Conservation (phyloP, 2,329 filamentous ascomycete species). For the Cladophialophora carrionii region DNA sequence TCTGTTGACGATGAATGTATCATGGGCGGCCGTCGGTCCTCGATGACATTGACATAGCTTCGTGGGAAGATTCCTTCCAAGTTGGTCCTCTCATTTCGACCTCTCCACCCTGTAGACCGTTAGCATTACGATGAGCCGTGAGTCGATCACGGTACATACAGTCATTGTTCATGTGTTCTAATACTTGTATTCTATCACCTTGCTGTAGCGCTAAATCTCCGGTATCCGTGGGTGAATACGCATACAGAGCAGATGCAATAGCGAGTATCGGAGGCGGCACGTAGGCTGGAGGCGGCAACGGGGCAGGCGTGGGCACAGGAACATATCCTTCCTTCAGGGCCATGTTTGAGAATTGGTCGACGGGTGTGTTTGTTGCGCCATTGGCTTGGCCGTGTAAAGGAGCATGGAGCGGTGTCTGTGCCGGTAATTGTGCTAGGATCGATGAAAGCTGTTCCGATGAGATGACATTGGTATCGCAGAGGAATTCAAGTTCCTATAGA, state of each 20-base stretch:
- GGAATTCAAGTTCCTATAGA: constrained; percentile 81
- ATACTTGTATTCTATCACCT: constrained; percentile 77
- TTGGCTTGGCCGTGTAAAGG: constrained; percentile 43
- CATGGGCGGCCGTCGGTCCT: constrained; percentile 59
- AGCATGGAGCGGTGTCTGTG: constrained; percentile 55
- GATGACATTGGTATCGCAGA: constrained; percentile 81
- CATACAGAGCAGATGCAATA: constrained; percentile 79
- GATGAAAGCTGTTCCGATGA: constrained; percentile 72
- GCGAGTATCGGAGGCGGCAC: constrained; percentile 61
- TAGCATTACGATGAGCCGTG: constrained; percentile 32
- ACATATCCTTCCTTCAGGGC: constrained; percentile 48
- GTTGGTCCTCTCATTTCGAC: constrained; percentile 78
- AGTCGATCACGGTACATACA: constrained; percentile 55
- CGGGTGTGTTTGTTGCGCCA: constrained; percentile 45
- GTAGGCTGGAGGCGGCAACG: constrained; percentile 56
- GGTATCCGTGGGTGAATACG: constrained; percentile 76
- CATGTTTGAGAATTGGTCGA: constrained; percentile 47
- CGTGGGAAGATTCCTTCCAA: constrained; percentile 93
- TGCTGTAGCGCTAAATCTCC: constrained; percentile 81
- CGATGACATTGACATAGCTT: constrained; percentile 76
- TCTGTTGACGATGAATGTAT: constrained; percentile 46
- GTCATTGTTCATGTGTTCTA: constrained; percentile 93
- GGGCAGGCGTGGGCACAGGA: constrained; percentile 53
- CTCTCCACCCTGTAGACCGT: constrained; percentile 67
- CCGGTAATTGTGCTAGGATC: constrained; percentile 74